phyloP scores from a whole-genome alignment of 768 basidiomycete species.

The Leccinum boreale region DNA sequence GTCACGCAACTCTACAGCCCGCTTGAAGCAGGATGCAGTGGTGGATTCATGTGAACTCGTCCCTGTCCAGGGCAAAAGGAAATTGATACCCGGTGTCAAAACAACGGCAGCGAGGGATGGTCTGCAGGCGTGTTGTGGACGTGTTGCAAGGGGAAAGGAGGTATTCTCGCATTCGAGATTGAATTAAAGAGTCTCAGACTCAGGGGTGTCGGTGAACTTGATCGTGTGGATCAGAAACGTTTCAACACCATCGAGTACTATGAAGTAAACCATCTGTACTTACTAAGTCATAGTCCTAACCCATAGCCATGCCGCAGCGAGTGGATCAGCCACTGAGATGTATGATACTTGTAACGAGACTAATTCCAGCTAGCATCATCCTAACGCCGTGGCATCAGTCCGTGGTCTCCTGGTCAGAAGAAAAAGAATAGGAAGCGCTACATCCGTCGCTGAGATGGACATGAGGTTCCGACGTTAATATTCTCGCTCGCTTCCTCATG shows the following conservation, averaged over 20 bases:
- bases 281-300: conserved; percentile 2
- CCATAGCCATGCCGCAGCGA: background rate
- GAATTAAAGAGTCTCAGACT: conserved; percentile 21
- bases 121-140: conserved; percentile 11
- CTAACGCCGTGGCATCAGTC: conserved; percentile 4
- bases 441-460: background rate
- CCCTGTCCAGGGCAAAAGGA: conserved; percentile 3
- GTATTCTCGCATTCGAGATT: conserved; percentile 21
- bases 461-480: background rate
- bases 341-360: background rate
- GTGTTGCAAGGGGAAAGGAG: conserved; percentile 18
- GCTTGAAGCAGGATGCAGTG: conserved; percentile 9
- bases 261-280: conserved; percentile 8
- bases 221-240: conserved; percentile 24
- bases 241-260: conserved; percentile 12
- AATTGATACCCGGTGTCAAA: conserved; percentile 9
- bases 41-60: background rate
- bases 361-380: conserved; percentile 1
- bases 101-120: conserved; percentile 2
- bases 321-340: conserved; percentile 7
- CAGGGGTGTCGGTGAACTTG: conserved; percentile 16
- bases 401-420: background rate
- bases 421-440: background rate
- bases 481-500: background rate
- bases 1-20: conserved; percentile 1